phyloP scores from a whole-genome alignment of 164 flowering plant species.

The Vitis labrusca region DNA sequence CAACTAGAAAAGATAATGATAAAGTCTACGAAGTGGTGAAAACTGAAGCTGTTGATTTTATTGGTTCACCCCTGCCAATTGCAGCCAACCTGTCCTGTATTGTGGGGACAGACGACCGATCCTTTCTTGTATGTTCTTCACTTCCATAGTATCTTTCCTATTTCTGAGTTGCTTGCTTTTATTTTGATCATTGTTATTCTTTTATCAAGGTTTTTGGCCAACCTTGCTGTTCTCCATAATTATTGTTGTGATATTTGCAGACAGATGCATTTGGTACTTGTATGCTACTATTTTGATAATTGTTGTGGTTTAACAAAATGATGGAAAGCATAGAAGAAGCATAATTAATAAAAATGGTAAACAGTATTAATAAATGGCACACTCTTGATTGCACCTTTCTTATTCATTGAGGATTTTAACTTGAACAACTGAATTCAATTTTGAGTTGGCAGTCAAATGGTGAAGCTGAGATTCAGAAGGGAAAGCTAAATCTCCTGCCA shows the following conservation, averaged over 20 bases:
- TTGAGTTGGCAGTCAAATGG: neutral
- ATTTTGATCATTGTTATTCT: neutral
- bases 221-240: no score
- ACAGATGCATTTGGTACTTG: neutral
- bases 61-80: neutral
- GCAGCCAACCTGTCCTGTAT: slow-evolving; percentile 11
- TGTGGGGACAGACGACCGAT: slow-evolving; percentile 6
- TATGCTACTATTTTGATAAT: neutral
- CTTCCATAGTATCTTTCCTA: neutral
- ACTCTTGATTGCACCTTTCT: neutral
- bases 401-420: neutral
- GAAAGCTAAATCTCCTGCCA: no score
- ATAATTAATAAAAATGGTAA: neutral
- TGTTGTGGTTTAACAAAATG: neutral
- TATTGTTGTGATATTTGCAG: neutral
- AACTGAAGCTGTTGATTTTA: slow-evolving; percentile 11
- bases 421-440: neutral
- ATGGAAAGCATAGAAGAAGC: neutral
- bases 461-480: neutral
- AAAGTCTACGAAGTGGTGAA: slow-evolving; percentile 6
- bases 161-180: neutral
- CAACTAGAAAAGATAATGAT: neutral
- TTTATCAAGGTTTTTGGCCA: neutral
- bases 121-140: slow-evolving; percentile 24
- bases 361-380: neutral